Base-by-base conservation (phyloP, 176 grass and related monocot species). In the barley (Hordeum vulgare) region DNA sequence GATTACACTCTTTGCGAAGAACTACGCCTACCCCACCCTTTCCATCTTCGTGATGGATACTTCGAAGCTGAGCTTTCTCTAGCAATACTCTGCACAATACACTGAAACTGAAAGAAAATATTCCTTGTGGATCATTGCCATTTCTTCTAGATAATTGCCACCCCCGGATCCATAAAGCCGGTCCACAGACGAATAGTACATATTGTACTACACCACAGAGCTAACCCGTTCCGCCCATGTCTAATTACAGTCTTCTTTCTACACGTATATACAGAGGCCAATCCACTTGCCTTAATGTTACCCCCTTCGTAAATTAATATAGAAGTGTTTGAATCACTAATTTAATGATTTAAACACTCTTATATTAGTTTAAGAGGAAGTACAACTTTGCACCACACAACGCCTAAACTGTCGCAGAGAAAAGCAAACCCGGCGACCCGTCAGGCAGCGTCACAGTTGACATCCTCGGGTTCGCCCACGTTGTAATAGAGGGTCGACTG, bases 401-500 rank as follows among this genome's bases (percentile, higher is more conserved):
- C 11, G 54, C 68, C 41, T 47, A 5, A 1, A 36, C 18, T 42
- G 53, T 82, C 54, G 63, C 29, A 60, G n/a, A 20, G 17, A 33
- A 34, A 45, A 67, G n/a, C n/a, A 54, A 2, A 24, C 13, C 5
- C 33, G 53, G 53, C 61, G 29, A 15, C 12, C 18, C 37, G 34
- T 90, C 72, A 92, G 3, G 77, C 21, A 18, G 90, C 93, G 23
- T 71, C 76, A 57, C 96, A 96, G 78, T 90, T 89, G 3, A 88
- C 77, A 14, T 96, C 91, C 78, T 94, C 87, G 2, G 87, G 91
- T 20, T 89, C 87, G 14, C 63, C 59, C 2, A 99, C 89, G 75
- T 95, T 96, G 81, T 94, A 96, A 75, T 99, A 99, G 11, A 99
- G 77, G 9, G 91, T 90, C 0, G 96, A 99, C 34, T 76, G 88